Evolutionary conservation across 2,329 filamentous ascomycete genomes (phyloP).

Genomic region (Chalaropsis ovoidea): DNA sequence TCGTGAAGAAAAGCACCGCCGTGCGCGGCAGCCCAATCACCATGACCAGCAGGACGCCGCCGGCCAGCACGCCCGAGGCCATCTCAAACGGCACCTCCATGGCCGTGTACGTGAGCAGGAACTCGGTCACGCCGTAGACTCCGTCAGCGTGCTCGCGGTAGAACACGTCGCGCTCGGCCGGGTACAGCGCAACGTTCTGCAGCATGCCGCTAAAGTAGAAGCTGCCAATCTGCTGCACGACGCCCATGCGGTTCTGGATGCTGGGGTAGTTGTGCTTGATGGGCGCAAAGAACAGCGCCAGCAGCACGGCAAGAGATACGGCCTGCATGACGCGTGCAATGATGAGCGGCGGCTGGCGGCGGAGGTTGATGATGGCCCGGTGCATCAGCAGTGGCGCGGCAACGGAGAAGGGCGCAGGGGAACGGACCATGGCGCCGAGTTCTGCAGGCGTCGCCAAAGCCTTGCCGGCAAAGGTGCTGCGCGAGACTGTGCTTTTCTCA

Average conservation of each 20-base stretch:
- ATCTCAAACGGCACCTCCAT: slow-evolving; percentile 66
- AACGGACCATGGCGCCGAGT: slow-evolving; percentile 56
- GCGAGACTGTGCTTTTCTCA: background rate
- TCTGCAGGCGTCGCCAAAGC: slow-evolving; percentile 58
- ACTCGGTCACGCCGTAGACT: slow-evolving; percentile 60
- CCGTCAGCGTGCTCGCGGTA: slow-evolving; percentile 66
- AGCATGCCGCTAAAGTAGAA: slow-evolving; percentile 70
- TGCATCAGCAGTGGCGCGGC: slow-evolving; percentile 59
- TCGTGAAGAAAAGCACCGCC: slow-evolving; percentile 54
- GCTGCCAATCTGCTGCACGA: slow-evolving; percentile 60
- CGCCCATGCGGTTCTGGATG: slow-evolving; percentile 63
- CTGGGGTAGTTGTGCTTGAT: slow-evolving; percentile 57
- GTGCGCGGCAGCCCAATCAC: slow-evolving; percentile 56
- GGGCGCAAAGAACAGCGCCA: slow-evolving; percentile 62
- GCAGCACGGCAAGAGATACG: slow-evolving; percentile 50
- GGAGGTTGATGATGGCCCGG: slow-evolving; percentile 58
- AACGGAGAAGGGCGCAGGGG: slow-evolving; percentile 49
- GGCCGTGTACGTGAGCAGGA: slow-evolving; percentile 58
- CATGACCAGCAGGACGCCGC: slow-evolving; percentile 52
- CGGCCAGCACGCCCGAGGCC: slow-evolving; percentile 53
- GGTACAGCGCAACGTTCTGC: slow-evolving; percentile 67
- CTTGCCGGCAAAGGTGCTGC: background rate
- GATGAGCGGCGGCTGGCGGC: slow-evolving; percentile 54
- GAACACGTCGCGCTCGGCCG: slow-evolving; percentile 62
- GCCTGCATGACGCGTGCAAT: slow-evolving; percentile 59